Conservation (phyloP, 2,329 filamentous ascomycete genomes). For the Diaporthe eres region DNA sequence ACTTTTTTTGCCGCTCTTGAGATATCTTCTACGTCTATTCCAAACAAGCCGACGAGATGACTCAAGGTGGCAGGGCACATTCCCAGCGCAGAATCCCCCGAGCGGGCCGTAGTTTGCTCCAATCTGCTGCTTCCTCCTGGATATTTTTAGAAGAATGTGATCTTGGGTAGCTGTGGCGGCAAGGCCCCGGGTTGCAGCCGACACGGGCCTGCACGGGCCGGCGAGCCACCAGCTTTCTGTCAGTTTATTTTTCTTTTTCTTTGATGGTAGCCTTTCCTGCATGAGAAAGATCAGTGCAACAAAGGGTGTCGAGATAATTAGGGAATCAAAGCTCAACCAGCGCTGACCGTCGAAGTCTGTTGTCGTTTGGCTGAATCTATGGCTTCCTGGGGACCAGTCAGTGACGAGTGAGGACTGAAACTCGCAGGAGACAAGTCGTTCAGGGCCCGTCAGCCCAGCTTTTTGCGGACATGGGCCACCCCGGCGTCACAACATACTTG, state of each 20-base stretch:
- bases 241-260: not conserved
- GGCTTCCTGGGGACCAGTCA: constrained; percentile 41
- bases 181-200: not conserved
- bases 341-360: constrained; percentile 47
- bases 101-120: not conserved
- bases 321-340: constrained; percentile 46
- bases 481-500: constrained; percentile 54
- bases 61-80: constrained; percentile 21
- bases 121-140: constrained; percentile 15
- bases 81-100: not conserved
- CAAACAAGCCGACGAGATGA: constrained; percentile 15
- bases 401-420: constrained; percentile 21
- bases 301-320: constrained; percentile 30
- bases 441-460: not conserved
- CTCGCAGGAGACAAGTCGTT: not conserved
- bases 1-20: not conserved
- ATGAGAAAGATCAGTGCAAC: constrained; percentile 40
- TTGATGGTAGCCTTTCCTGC: constrained; percentile 38
- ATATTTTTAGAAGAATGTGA: constrained; percentile 3
- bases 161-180: constrained; percentile 17
- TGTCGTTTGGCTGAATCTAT: constrained; percentile 41
- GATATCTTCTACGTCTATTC: constrained; percentile 29
- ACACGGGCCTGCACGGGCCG: not conserved
- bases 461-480: constrained; percentile 32
- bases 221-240: constrained; percentile 26